Percentiles rank a stretch among this genome's conserved stretches.
phyloP scores from a whole-genome alignment of 2,329 filamentous ascomycete genomes.

The Pseudopyricularia cyperi region DNA sequence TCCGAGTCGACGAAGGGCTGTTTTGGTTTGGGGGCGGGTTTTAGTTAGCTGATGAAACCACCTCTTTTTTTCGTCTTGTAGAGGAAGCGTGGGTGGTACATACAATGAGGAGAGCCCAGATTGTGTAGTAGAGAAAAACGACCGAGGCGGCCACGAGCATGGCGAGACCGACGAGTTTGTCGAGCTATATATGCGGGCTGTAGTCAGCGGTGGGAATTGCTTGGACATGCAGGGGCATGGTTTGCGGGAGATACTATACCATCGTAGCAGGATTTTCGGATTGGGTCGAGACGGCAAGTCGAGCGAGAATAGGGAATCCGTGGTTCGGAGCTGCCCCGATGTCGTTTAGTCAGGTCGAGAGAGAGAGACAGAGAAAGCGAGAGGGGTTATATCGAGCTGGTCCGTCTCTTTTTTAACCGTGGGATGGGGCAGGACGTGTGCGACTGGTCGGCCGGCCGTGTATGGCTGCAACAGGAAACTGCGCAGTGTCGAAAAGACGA shows the following conservation, averaged over 20 bases:
- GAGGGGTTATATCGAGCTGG: no score
- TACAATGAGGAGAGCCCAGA: constrained; percentile 97
- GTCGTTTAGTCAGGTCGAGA: not conserved
- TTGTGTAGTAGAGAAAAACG: constrained; percentile 76
- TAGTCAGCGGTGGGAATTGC: constrained; percentile 2
- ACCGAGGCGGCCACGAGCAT: constrained; percentile 53
- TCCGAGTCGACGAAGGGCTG: constrained; percentile 95
- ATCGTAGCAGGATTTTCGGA: not conserved
- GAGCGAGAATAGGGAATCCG: not conserved
- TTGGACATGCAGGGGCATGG: no score
- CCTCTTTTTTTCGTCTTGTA: not conserved
- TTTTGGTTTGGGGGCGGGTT: constrained; percentile 3
- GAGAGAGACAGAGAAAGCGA: not conserved
- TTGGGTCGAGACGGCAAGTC: not conserved
- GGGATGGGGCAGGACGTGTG: no score
- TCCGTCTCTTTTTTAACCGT: no score
- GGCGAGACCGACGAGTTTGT: constrained; percentile 63
- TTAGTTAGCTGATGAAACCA: not conserved
- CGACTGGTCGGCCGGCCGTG: no score
- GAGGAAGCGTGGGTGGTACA: constrained; percentile 15
- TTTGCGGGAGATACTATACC: not conserved
- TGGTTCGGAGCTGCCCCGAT: not conserved
- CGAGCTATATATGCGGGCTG: constrained; percentile 48
- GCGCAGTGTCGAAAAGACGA: no score
- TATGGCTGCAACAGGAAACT: no score